These are phyloP conservation scores for Plenodomus biglobosus DNA, from an alignment of 2,329 filamentous ascomycete species.

Conservation along the genomic window DNA sequence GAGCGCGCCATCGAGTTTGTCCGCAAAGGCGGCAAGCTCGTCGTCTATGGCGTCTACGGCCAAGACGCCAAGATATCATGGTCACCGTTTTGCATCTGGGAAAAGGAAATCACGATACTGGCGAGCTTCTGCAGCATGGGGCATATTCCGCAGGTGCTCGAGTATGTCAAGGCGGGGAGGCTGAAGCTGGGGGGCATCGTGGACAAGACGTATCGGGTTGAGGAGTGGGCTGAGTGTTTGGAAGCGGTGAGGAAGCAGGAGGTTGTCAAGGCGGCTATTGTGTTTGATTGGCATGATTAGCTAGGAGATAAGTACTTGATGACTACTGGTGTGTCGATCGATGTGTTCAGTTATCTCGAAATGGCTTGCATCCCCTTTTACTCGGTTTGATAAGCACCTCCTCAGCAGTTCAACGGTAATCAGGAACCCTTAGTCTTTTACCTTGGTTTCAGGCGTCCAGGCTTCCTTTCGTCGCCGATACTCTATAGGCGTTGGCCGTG, in stretches of 20 bases:
- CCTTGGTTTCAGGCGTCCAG: constrained; percentile 10
- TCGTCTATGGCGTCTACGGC: constrained; percentile 72
- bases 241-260: constrained; percentile 71
- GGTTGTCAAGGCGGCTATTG: constrained; percentile 73
- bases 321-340: constrained; percentile 13
- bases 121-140: constrained; percentile 69
- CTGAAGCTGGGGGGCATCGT: constrained; percentile 68
- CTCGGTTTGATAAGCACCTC: constrained; percentile 22
- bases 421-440: no score
- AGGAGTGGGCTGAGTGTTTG: constrained; percentile 70
- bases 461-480: constrained; percentile 9
- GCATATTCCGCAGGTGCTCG: constrained; percentile 30
- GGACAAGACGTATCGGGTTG: constrained; percentile 72
- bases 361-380: no score
- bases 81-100: constrained; percentile 70
- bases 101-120: constrained; percentile 70
- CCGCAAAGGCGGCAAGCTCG: constrained; percentile 68
- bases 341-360: no score
- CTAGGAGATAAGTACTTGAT: constrained; percentile 16
- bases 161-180: constrained; percentile 58
- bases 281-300: constrained; percentile 66
- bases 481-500: constrained; percentile 10
- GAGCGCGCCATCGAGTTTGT: constrained; percentile 73
- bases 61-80: constrained; percentile 64
- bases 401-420: constrained; percentile 16